Evolutionary conservation across 2,329 filamentous ascomycete genomes (phyloP).

Genomic region (Colletotrichum sojae): DNA sequence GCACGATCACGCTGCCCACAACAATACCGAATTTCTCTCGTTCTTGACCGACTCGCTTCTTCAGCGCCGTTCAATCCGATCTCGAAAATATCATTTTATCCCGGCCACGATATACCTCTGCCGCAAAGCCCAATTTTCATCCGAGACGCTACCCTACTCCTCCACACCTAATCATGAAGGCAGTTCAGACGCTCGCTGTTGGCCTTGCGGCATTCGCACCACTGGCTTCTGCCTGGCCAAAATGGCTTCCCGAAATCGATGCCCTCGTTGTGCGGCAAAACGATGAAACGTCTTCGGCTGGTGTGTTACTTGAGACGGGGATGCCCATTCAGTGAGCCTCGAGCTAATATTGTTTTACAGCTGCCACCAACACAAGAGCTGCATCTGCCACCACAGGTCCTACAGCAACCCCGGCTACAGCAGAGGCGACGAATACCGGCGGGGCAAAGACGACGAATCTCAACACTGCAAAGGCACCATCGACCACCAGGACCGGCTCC

Average conservation of each 20-base stretch:
- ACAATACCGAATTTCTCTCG: background rate
- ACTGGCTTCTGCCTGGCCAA: conserved; percentile 69
- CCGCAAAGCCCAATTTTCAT: too few relatives aligned
- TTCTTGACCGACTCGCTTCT: conserved; percentile 9
- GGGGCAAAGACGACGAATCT: conserved; percentile 54
- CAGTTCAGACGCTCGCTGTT: conserved; percentile 42
- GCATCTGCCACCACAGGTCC: conserved; percentile 37
- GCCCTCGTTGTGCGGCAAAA: conserved; percentile 67
- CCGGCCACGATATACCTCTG: too few relatives aligned
- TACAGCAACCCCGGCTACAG: conserved; percentile 40
- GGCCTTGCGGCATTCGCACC: conserved; percentile 47
- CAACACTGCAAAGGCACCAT: conserved; percentile 55
- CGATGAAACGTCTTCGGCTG: conserved; percentile 43
- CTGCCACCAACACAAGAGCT: conserved; percentile 26
- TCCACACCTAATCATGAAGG: conserved; percentile 37
- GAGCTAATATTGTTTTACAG: conserved; percentile 18
- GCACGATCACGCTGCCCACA: conserved; percentile 2
- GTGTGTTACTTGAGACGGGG: background rate
- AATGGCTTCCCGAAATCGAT: conserved; percentile 68
- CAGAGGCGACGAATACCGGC: conserved; percentile 43
- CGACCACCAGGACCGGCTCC: conserved; percentile 43
- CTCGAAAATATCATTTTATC: background rate
- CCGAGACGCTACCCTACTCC: background rate
- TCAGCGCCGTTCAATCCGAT: background rate
- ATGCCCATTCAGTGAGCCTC: background rate